Evolutionary conservation across 768 basidiomycete species (phyloP).

Genomic region (Ramaria sp.): DNA sequence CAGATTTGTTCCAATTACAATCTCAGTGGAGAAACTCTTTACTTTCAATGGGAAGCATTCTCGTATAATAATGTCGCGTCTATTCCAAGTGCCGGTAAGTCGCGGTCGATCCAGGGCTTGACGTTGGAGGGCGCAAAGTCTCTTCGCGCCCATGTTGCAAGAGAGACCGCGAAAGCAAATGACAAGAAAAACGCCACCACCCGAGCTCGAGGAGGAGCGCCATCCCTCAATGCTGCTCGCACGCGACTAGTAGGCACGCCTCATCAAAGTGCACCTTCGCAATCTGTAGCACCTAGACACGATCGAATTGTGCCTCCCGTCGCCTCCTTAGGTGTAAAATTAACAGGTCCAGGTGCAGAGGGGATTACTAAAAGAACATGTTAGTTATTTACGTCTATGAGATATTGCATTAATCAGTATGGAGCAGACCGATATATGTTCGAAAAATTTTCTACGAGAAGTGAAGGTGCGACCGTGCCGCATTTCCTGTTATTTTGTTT

Average conservation of each 20-base stretch:
- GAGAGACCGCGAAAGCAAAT: conserved; percentile 4
- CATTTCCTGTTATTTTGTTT: not conserved
- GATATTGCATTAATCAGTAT: not conserved
- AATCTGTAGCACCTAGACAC: not conserved
- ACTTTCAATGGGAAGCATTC: conserved; percentile 35
- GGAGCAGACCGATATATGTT: conserved; percentile 82
- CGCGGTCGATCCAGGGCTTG: not conserved
- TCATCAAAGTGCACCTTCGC: not conserved
- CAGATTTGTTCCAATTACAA: conserved; percentile 29
- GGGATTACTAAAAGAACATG: not conserved
- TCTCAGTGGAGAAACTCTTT: conserved; percentile 25
- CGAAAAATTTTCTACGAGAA: conserved; percentile 76
- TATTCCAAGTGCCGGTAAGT: not conserved
- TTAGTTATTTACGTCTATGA: conserved; percentile 12
- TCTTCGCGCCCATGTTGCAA: conserved; percentile 6
- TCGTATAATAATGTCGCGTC: conserved; percentile 14
- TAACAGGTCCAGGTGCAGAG: not conserved
- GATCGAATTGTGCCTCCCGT: not conserved
- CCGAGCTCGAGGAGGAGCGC: not conserved
- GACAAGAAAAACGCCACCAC: not conserved
- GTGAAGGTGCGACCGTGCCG: conserved; percentile 48
- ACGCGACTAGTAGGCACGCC: not conserved
- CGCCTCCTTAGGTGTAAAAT: not conserved
- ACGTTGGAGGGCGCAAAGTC: conserved; percentile 7
- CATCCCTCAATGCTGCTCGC: not conserved